Base-by-base conservation (phyloP, 2,329 filamentous ascomycete genomes). In the Alternaria panax region DNA sequence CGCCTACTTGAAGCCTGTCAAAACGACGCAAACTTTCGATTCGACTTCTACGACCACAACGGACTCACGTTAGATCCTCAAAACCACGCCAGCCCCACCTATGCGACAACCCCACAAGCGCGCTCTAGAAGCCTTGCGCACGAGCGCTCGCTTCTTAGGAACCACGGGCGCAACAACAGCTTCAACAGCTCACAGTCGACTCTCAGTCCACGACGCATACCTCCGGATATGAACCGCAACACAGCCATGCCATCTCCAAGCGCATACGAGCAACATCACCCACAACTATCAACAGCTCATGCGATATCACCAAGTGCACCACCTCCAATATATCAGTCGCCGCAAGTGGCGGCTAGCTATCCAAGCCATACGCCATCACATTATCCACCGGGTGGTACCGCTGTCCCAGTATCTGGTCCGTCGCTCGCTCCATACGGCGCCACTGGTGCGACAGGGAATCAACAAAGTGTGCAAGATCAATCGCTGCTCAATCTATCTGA, bases 11-110 rank as follows among this genome's bases (percentile, higher is more conserved):
- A 72, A 18, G 55, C 57, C 8, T 70, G 72, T 22, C 59, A 64
- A 16, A 64, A 66, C 18, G 66, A 74, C 40, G 6, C 53, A 0
- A 57, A 62, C 1, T 74, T 72, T 27, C 50, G 59, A 14, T 75
- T 75, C 34, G 67, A 76, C 27, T 66, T 76, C 20, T 76, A 76
- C 54, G 73, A 76, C 32, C 71, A 76, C 50, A 71, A 66, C 0
- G 72, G 73, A n/a, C 60, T 60, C 25, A 53, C 64, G 5, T 32
- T 66, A 7, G 66, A 67, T 32, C 47, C 65, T 5, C 59, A 67
- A 18, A 60, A 67, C 20, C 60, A 67, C 20, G 56, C 54, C 32
- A 71, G 67, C 24, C 69, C 69, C 0, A 54, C 57, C 6, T 62
- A 64, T 20, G 57, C 58, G 2, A 50, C 67, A 28, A 73, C 68